phyloP scores from a whole-genome alignment of 176 grass and related monocot genomes.

The Musa beccarii region DNA sequence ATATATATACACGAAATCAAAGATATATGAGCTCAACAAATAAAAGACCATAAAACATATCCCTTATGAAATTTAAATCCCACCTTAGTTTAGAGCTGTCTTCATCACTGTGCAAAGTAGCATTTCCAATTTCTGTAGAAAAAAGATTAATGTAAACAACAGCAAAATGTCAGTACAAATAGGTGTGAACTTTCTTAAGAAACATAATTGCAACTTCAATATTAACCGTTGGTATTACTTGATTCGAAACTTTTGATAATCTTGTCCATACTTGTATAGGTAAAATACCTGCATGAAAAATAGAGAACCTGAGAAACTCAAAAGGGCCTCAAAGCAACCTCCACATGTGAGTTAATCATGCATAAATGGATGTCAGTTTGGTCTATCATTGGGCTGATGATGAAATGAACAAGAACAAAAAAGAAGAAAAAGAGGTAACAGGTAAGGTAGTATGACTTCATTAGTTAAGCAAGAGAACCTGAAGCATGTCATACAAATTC shows the following conservation, averaged over 20 bases:
- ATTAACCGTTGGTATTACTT: slow-evolving; percentile 35
- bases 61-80: slow-evolving; percentile 2
- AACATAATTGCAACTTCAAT: not conserved
- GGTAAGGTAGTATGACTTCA: too few species aligned
- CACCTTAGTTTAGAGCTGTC: slow-evolving; percentile 38
- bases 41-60: not conserved
- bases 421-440: too few species aligned
- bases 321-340: not conserved
- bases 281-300: slow-evolving; percentile 61
- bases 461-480: not conserved
- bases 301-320: not conserved
- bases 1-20: not conserved
- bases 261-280: slow-evolving; percentile 81
- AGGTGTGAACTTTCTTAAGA: slow-evolving; percentile 8
- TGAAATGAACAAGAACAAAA: too few species aligned
- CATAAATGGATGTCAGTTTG: not conserved
- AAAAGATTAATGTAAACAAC: slow-evolving; percentile 15
- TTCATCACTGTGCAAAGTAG: slow-evolving; percentile 19
- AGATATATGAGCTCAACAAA: not conserved
- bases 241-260: slow-evolving; percentile 42
- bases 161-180: not conserved
- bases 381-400: not conserved
- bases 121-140: slow-evolving; percentile 32
- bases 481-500: not conserved
- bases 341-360: not conserved